Base-by-base conservation (phyloP, 345 rosid genomes). In the Lumnitzera littorea region DNA sequence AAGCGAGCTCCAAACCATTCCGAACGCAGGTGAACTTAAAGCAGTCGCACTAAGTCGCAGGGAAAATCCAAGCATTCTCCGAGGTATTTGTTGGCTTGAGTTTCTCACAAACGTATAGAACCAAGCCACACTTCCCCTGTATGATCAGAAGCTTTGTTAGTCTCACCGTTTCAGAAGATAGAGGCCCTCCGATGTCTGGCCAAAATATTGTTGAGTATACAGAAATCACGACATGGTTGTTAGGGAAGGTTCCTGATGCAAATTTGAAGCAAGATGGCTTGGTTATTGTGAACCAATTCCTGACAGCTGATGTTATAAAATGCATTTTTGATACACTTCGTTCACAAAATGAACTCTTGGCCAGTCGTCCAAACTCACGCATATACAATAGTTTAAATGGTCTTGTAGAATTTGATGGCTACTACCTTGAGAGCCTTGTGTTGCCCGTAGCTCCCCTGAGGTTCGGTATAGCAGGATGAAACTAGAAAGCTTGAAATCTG, bases 341-440 rank as follows among this genome's bases (percentile, higher is more conserved):
- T 72, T 79, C 82, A 50, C 97, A 94, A 76, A 94, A 94, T 75
- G 99, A 94, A 70, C 96, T 94, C 57, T 72, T 94, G 72, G 99
- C 99, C 68, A 90, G 90, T 78, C 99, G 88, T 80, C 99, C 97
- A 56, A 90, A 94, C 83, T 94, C 99, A 54, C 91, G 95, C 66
- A 87, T 94, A 61, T 94, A 94, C 72, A 94, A 78, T 67, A 86
- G 96, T 58, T 77, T 90, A 77, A 83, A 91, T 71, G 81, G 95
- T 70, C 85, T 94, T 56, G 97, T 94, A 70, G 99, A 90, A 64
- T 94, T 94, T 70, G 99, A 90, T 77, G 99, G 99, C 62, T 94
- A 94, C 75, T 94, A 90, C 81, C 97, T 94, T 59, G 99, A 94
- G 99, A 94, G 67, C 99, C 99, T 15, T 94, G 99, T 79, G 99